phyloP scores from a whole-genome alignment of 495 filamentous ascomycete genomes.

The Geopyxis carbonaria region DNA sequence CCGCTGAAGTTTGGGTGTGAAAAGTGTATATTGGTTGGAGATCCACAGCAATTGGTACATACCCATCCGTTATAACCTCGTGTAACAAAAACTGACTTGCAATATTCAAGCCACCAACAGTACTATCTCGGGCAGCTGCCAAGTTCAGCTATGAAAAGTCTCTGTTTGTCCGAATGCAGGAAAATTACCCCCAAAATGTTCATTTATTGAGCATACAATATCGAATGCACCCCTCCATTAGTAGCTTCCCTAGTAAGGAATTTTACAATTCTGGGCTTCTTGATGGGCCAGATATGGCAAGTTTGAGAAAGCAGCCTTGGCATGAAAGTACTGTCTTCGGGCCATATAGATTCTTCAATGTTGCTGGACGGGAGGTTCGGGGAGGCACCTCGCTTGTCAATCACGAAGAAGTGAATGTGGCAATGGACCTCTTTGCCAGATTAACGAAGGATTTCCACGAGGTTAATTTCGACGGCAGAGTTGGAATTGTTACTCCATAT shows the following conservation, averaged over 20 bases:
- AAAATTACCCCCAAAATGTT: constrained; percentile 73
- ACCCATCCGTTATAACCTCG: neutral
- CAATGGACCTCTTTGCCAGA: constrained; percentile 65
- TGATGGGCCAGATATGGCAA: constrained; percentile 69
- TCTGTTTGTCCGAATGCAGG: constrained; percentile 94
- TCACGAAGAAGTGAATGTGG: constrained; percentile 64
- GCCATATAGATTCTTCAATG: constrained; percentile 96
- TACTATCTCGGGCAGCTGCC: constrained; percentile 81
- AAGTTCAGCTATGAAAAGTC: constrained; percentile 93
- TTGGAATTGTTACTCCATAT: constrained; percentile 95
- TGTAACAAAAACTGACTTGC: constrained; percentile 1
- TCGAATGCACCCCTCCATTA: constrained; percentile 97
- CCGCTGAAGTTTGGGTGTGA: constrained; percentile 93
- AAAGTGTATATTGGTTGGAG: constrained; percentile 93
- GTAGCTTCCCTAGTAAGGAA: constrained; percentile 65
- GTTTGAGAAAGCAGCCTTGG: constrained; percentile 61
- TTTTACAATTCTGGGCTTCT: constrained; percentile 82
- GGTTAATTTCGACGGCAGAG: constrained; percentile 59
- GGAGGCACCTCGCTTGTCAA: constrained; percentile 80
- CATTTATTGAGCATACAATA: constrained; percentile 93
- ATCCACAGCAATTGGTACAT: constrained; percentile 67
- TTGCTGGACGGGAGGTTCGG: constrained; percentile 67
- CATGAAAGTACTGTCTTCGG: constrained; percentile 63
- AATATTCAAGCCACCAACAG: constrained; percentile 52
- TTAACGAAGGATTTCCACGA: constrained; percentile 51